phyloP scores from a whole-genome alignment of 306 rosid genomes.

The barrel medic (Medicago truncatula) region MtrunA17r5.0-ANR NC_053045.1:36496501-36497000 shows the following conservation, averaged over 20 bases:
- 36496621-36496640: constrained; percentile 94
- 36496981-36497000: constrained; percentile 3
- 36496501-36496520: constrained; percentile 26
- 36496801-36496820: constrained; percentile 97
- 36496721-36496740: constrained; percentile 62
- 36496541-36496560: constrained; percentile 63
- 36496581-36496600: constrained; percentile 98
- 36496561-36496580: constrained; percentile 98
- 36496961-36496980: constrained; percentile 14
- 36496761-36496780: constrained; percentile 98
- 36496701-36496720: constrained; percentile 34
- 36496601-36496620: constrained; percentile 99
- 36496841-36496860: constrained; percentile 28
- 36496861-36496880: constrained; percentile 33
- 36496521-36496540: constrained; percentile 34
- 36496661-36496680: constrained; percentile 27
- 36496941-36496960: constrained; percentile 8
- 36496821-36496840: constrained; percentile 50
- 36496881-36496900: constrained; percentile 17
- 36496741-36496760: constrained; percentile 99
- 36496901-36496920: constrained; percentile 15
- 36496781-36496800: constrained; percentile 99
- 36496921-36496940: constrained; percentile 8
- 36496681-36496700: constrained; percentile 16
- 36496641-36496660: constrained; percentile 78